Evolutionary conservation across 2,329 filamentous ascomycete genomes (phyloP).

Genomic region (Penicillium janthinellum): DNA sequence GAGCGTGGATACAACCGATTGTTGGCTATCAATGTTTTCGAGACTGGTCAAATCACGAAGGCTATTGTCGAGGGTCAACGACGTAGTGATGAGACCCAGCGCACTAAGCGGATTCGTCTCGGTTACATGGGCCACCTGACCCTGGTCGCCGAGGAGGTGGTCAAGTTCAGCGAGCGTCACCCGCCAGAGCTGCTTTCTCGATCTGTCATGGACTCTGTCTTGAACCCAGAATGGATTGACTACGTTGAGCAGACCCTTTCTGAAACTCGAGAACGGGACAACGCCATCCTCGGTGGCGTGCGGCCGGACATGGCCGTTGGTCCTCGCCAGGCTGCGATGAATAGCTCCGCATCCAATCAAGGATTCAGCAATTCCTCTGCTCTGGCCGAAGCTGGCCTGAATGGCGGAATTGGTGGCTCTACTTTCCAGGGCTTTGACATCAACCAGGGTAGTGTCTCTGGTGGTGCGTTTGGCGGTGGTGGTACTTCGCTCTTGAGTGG

Average conservation of each 20-base stretch:
- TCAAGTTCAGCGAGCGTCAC: conserved; percentile 96
- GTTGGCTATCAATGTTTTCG: conserved; percentile 89
- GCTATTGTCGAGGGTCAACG: conserved; percentile 90
- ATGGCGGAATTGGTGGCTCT: conserved; percentile 59
- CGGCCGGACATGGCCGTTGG: conserved; percentile 86
- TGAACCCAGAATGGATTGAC: conserved; percentile 86
- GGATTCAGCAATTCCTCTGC: conserved; percentile 63
- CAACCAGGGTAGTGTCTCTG: conserved; percentile 66
- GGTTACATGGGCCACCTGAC: conserved; percentile 99
- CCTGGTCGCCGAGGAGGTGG: conserved; percentile 94
- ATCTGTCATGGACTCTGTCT: conserved; percentile 81
- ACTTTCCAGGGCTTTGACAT: conserved; percentile 66
- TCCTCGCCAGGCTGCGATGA: conserved; percentile 69
- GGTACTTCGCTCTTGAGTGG: conserved; percentile 72
- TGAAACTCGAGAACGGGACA: conserved; percentile 92
- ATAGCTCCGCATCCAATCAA: conserved; percentile 60
- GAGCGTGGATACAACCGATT: conserved; percentile 90
- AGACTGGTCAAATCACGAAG: conserved; percentile 83
- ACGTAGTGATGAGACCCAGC: conserved; percentile 82
- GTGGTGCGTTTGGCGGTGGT: conserved; percentile 71
- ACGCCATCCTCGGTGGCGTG: conserved; percentile 95
- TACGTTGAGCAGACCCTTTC: conserved; percentile 93
- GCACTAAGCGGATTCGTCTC: conserved; percentile 81
- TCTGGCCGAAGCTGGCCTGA: conserved; percentile 78
- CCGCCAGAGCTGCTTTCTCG: conserved; percentile 84